Evolutionary conservation across 768 basidiomycete genomes (phyloP).

Genomic region (Antrodiella citrinella): DNA sequence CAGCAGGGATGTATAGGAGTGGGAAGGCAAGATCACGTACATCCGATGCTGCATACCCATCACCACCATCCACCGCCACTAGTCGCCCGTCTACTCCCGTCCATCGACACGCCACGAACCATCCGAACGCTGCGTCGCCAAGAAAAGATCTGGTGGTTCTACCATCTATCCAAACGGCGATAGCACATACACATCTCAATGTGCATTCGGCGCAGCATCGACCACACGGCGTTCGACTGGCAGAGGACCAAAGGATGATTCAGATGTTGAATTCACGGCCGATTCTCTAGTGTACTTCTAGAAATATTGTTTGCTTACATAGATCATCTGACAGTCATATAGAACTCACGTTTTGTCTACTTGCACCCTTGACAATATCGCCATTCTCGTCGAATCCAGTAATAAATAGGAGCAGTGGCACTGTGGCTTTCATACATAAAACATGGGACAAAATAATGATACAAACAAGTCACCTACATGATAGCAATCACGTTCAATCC

Average conservation of each 20-base stretch:
- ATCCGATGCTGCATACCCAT: slow-evolving; percentile 22
- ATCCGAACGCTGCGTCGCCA: slow-evolving; percentile 7
- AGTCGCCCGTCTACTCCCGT: slow-evolving; percentile 14
- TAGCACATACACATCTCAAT: slow-evolving; percentile 22
- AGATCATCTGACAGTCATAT: not conserved
- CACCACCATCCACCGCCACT: slow-evolving; percentile 17
- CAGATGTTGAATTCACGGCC: slow-evolving; percentile 45
- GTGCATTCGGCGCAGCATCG: slow-evolving; percentile 20
- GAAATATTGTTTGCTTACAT: slow-evolving; percentile 1
- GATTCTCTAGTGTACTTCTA: slow-evolving; percentile 22
- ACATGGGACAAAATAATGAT: not conserved
- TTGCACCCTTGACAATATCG: no score
- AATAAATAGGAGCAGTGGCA: not conserved
- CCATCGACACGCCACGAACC: slow-evolving; percentile 11
- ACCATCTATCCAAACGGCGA: slow-evolving; percentile 34
- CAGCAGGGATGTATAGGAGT: slow-evolving; percentile 31
- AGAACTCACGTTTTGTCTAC: not conserved
- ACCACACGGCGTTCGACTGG: slow-evolving; percentile 29
- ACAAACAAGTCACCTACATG: not conserved
- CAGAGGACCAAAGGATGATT: slow-evolving; percentile 56
- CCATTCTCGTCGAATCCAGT: no score
- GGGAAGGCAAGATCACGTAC: slow-evolving; percentile 32
- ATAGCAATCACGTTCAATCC: slow-evolving; percentile 27
- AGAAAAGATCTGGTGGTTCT: slow-evolving; percentile 21
- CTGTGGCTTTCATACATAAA: not conserved